Base-by-base conservation (phyloP, 352 stramenopile genomes). In the Globisporangium cystogenes region DNA sequence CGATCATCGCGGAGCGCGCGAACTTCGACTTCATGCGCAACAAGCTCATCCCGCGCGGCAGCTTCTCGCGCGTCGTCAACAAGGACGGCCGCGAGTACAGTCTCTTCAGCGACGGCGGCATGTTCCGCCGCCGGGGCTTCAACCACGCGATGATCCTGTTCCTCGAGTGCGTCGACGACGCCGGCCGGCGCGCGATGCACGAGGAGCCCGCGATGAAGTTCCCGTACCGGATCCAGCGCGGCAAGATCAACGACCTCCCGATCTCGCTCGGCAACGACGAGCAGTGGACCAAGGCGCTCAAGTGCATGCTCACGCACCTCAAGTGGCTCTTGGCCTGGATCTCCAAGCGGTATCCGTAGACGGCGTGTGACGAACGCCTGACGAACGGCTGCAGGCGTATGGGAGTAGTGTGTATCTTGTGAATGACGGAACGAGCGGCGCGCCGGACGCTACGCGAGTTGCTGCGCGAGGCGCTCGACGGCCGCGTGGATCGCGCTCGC, bases 271-370 rank as follows among this genome's bases (percentile, higher is more conserved):
- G 79, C 21, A 94, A 96, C 47, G 84, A 96, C 46, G 90, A 95
- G 49, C 78, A 95, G 60, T 98, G 91, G 91, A 98, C 88, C 26
- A 83, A 87, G 52, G 88, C 88, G 36, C 73, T 97, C 43, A 97
- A 97, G 59, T 96, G 93, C 64, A 76, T 96, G 74, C 76, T 97
- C 41, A 93, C 86, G 51, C 77, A 97, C 58, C 70, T 97, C 41
- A 97, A 97, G 64, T 98, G 91, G 91, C 77, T 98, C 23, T 53
- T 96, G 15, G 91, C 87, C 46, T 98, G 91, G 91, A 89, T 90
- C 48, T 90, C 82, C 0, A 97, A 97, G 64, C 82, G 74, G 41
- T 92, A 90, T 52, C 65, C 72, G 0, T 86, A 51, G 26, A 6
- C 21, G 26, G 21, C n/a, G n/a, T n/a, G 27, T 12, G 33, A 54